Conservation (phyloP, 306 rosid genomes). For the Medicago arabica region DNA sequence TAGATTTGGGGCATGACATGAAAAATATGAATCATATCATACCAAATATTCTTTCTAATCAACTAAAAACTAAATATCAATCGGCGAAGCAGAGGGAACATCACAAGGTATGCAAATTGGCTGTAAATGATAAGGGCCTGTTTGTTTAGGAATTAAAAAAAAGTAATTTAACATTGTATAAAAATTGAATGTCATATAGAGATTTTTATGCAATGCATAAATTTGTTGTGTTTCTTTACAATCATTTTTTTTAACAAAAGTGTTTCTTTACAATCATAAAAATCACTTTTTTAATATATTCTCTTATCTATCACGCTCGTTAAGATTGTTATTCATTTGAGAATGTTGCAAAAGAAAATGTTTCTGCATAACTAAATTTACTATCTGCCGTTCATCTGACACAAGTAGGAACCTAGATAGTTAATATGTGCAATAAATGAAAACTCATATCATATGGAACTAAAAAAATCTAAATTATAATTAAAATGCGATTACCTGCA, state of each 20-base stretch:
- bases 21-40: neutral
- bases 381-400: neutral
- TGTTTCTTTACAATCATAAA: neutral
- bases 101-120: constrained; percentile 23
- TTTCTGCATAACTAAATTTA: neutral
- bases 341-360: neutral
- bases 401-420: constrained; percentile 1
- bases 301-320: neutral
- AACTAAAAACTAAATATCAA: constrained; percentile 26
- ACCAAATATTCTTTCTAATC: constrained; percentile 17
- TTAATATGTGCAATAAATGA: constrained; percentile 6
- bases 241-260: too few species aligned
- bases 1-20: neutral
- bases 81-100: neutral
- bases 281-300: neutral
- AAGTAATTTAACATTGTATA: neutral
- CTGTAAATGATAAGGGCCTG: neutral
- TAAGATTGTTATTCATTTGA: neutral
- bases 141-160: neutral
- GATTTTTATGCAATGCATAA: neutral
- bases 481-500: constrained; percentile 63
- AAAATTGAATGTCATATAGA: neutral
- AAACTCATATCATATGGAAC: neutral
- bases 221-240: neutral
- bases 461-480: neutral